Evolutionary conservation across 768 basidiomycete genomes (phyloP).

Genomic region (Mycena venus): DNA sequence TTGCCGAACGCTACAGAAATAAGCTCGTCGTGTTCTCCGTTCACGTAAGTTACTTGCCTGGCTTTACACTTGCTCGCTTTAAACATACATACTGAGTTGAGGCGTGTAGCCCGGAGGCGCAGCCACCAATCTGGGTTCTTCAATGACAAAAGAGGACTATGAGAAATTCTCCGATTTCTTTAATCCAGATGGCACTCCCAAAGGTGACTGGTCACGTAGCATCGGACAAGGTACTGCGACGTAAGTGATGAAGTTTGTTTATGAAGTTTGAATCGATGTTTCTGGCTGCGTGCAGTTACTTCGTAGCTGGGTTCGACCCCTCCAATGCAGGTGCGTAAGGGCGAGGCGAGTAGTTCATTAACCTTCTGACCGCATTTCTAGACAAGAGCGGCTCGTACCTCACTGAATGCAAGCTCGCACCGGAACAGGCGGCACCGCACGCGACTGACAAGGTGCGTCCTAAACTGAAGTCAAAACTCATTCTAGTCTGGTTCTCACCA

Average conservation of each 20-base stretch:
- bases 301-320: constrained; percentile 18
- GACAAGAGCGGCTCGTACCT: constrained; percentile 13
- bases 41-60: constrained; percentile 5
- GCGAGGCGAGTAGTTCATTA: neutral
- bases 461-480: neutral
- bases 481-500: neutral
- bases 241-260: constrained; percentile 7
- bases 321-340: neutral
- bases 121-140: neutral
- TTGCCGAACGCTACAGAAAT: constrained; percentile 12
- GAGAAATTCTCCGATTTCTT: constrained; percentile 16
- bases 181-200: constrained; percentile 17
- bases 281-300: constrained; percentile 4
- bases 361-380: neutral
- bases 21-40: constrained; percentile 14
- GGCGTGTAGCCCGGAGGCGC: constrained; percentile 20
- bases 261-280: too few species aligned
- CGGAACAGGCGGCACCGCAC: constrained; percentile 5
- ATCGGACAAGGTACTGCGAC: constrained; percentile 18
- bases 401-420: constrained; percentile 10
- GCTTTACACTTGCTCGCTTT: too few species aligned
- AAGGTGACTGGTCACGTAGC: constrained; percentile 18
- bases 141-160: constrained; percentile 17
- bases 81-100: too few species aligned
- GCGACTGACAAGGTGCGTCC: constrained; percentile 7